Conservation (phyloP, 2,329 filamentous ascomycete genomes). For the Penicillium capsulatum region DNA sequence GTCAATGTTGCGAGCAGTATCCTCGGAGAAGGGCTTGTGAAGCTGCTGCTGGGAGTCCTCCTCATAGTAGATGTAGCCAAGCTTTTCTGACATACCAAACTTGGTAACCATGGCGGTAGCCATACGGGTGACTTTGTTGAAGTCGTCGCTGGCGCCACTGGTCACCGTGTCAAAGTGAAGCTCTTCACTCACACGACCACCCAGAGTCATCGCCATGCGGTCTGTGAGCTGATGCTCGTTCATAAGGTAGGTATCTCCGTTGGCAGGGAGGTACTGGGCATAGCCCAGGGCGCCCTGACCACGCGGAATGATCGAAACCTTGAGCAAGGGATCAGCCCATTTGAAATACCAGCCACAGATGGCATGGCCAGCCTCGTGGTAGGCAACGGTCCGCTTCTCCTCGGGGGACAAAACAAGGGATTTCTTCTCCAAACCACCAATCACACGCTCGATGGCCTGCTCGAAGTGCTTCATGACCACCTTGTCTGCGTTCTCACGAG, state of each 20-base stretch:
- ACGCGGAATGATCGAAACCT: conserved; percentile 97
- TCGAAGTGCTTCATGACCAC: conserved; percentile 92
- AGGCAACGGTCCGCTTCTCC: conserved; percentile 94
- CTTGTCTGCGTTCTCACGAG: conserved; percentile 71
- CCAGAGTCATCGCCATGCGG: conserved; percentile 98
- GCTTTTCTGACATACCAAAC: conserved; percentile 95
- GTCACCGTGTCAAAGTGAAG: conserved; percentile 96
- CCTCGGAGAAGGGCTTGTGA: conserved; percentile 92
- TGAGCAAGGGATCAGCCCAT: conserved; percentile 93
- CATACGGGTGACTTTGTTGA: conserved; percentile 96
- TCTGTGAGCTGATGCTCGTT: conserved; percentile 95
- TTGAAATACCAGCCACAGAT: conserved; percentile 98
- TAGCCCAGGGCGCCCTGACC: conserved; percentile 92
- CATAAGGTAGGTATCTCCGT: conserved; percentile 86
- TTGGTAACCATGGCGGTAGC: conserved; percentile 98
- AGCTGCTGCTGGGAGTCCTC: conserved; percentile 69
- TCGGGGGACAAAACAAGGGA: conserved; percentile 87
- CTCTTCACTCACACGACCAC: conserved; percentile 91
- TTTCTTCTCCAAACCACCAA: conserved; percentile 96
- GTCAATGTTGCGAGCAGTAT: conserved; percentile 89
- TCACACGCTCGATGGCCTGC: conserved; percentile 93
- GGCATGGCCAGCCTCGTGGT: conserved; percentile 96
- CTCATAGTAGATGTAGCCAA: conserved; percentile 89
- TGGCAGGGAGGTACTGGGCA: conserved; percentile 89
- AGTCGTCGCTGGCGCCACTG: conserved; percentile 90